A percentile compares a stretch with the other conserved stretches of the same genome.
Evolutionary conservation across 352 stramenopile genomes (phyloP).

Genomic region (Thalassiosira allenii): DNA sequence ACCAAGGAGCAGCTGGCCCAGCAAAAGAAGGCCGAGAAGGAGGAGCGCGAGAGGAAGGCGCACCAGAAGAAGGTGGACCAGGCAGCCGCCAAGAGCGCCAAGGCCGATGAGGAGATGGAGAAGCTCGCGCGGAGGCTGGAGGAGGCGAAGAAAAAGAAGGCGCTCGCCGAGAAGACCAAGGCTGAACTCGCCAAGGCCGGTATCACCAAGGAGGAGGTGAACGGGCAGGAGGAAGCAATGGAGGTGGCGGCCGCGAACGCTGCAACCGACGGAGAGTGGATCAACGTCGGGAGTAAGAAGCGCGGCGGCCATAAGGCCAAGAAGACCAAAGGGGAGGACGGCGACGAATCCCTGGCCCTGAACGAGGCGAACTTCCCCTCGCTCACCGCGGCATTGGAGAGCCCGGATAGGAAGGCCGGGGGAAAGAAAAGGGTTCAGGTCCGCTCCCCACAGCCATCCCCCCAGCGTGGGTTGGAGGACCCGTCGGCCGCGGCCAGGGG

Average conservation of each 20-base stretch:
- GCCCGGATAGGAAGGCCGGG: not conserved
- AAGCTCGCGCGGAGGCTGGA: no score
- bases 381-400: not conserved
- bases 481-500: no score
- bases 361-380: not conserved
- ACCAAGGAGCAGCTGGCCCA: not conserved
- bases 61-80: no score
- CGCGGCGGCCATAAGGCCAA: not conserved
- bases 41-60: not conserved
- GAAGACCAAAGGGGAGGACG: not conserved
- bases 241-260: no score
- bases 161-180: not conserved
- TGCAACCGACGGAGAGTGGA: not conserved
- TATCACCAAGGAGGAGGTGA: not conserved
- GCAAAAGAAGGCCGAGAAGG: not conserved
- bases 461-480: not conserved
- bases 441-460: not conserved
- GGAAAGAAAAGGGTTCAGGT: not conserved
- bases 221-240: not conserved
- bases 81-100: no score
- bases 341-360: not conserved
- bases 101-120: no score
- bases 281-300: not conserved
- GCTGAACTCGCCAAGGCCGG: not conserved
- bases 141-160: not conserved